Evolutionary conservation across 2,329 filamentous ascomycete species (phyloP), one percentile per base, ranked within the genome.

Genomic region (Penicillium sp.): DNA sequence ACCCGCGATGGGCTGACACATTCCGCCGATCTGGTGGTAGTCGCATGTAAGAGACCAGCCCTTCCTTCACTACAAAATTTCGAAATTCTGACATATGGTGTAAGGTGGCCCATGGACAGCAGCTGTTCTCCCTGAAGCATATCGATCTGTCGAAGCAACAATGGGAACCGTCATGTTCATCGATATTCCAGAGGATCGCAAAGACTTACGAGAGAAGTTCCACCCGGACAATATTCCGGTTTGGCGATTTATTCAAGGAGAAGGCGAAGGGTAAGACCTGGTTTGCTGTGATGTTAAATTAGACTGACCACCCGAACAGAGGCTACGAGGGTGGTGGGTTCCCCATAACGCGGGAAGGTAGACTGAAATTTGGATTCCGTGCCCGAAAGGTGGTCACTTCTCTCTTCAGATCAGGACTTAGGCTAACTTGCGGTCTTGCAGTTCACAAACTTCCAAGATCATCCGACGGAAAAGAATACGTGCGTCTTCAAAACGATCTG

Each of bases 131-230:
- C 68, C 70, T 3, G 63, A 69, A 40, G 57, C 64, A 8, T 52
- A 66, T 31, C 56, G 50, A 1, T 57, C 72, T 0, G 63, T 72
- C 8, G 75, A 77, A 58, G 68, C 75, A 0, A 77, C 75, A 16
- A 70, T 67, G 24, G 74, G 75, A 13, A 71, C 66, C 11, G 66
- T 77, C 11, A 58, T 72, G 27, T 69, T 69, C 16, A 67, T 76
- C 21, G 56, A 56, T 34, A 47, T 58, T 16, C 56, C 56, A 40
- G 21, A 31, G 8, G 43, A 58, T 62, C 73, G 71, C 11, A 58
- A 51, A n/a, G 67, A 71, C 39, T 63, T 77, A 1, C 70, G 70
- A 66, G 50, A 69, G 2, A 70, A 63, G 24, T 76, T 71, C 49
- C 52, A 62, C 11, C 69, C 71, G 2, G 65, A 70, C 5, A 69